These are phyloP conservation scores for Melaleuca alternifolia DNA, from an alignment of 345 rosid genomes.

Conservation along the genomic window DNA sequence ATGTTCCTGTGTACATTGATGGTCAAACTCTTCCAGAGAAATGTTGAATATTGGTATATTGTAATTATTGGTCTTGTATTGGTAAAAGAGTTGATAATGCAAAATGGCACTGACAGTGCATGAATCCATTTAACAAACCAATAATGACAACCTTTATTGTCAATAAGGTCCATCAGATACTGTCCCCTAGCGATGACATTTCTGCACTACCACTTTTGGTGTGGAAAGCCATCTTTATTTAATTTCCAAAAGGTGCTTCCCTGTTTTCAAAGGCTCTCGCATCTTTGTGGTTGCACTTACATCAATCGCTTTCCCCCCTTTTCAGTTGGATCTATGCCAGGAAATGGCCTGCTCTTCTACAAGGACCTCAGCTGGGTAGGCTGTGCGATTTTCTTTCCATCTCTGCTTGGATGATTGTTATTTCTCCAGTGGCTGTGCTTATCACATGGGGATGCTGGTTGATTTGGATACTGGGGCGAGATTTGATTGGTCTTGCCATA, in stretches of 20 bases:
- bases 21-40: background rate
- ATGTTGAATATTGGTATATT: background rate
- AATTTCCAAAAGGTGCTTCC: background rate
- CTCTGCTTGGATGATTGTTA: constrained; percentile 65
- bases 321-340: constrained; percentile 98
- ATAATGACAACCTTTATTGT: background rate
- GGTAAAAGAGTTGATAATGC: background rate
- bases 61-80: background rate
- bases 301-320: background rate
- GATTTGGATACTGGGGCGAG: constrained; percentile 63
- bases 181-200: background rate
- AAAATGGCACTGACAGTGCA: background rate
- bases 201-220: background rate
- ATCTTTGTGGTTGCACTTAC: background rate
- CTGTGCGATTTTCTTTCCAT: constrained; percentile 66
- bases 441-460: constrained; percentile 87
- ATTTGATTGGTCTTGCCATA: constrained; percentile 87
- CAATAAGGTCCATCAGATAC: background rate
- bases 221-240: background rate
- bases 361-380: constrained; percentile 75
- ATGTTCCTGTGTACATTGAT: background rate
- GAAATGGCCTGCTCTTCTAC: constrained; percentile 84
- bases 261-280: background rate
- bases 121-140: background rate
- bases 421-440: constrained; percentile 80